Evolutionary conservation across 225 moss, liverwort and hornwort genomes (phyloP).

Genomic region (Pseudoscleropodium purum): DNA sequence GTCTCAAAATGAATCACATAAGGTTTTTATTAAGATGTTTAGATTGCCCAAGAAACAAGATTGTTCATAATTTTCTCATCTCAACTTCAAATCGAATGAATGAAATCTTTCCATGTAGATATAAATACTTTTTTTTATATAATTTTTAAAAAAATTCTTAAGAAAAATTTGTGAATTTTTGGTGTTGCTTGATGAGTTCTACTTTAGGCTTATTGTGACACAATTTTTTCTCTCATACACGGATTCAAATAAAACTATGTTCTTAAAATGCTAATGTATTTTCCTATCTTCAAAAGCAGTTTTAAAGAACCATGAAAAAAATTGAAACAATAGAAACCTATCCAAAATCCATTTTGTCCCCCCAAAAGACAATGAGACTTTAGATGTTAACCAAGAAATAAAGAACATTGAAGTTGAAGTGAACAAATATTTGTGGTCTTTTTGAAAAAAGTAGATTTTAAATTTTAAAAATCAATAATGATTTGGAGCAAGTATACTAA

Average conservation of each 20-base stretch:
- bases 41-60: not conserved
- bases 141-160: too few species aligned
- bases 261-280: too few species aligned
- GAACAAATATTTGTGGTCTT: not conserved
- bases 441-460: not conserved
- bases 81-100: not conserved
- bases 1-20: too few species aligned
- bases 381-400: not conserved
- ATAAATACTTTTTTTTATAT: not conserved
- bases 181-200: not conserved
- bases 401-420: not conserved
- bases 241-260: not conserved
- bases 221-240: rapidly evolving
- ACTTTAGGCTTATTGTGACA: not conserved
- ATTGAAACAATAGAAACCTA: not conserved
- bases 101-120: too few species aligned
- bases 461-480: not conserved
- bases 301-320: not conserved
- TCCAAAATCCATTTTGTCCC: not conserved
- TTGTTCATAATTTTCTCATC: not conserved
- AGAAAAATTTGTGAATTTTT: not conserved
- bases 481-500: not conserved
- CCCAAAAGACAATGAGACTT: rapidly evolving
- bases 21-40: too few species aligned
- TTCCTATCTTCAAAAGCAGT: too few species aligned